A percentile compares a stretch with the other conserved stretches of the same genome.
phyloP scores from a whole-genome alignment of 2,329 filamentous ascomycete species.

The Fusarium lateritium region DNA sequence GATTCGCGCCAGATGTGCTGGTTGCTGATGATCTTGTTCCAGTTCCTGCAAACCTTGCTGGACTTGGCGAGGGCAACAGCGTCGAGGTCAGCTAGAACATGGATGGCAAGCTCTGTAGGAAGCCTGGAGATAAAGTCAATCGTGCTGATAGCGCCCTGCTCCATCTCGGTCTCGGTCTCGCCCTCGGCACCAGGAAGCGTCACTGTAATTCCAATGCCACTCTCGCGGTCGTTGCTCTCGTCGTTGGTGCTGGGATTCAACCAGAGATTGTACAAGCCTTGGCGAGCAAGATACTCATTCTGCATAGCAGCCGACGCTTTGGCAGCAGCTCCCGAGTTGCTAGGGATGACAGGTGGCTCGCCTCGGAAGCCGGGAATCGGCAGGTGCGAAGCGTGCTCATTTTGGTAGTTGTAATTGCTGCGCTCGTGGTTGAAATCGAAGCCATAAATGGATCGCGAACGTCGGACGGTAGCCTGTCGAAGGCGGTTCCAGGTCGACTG shows the following conservation, averaged over 20 bases:
- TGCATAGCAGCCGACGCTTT: constrained; percentile 73
- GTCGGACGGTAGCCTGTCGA: constrained; percentile 66
- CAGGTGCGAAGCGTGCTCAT: constrained; percentile 51
- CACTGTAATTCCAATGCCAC: constrained; percentile 74
- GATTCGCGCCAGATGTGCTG: constrained; percentile 76
- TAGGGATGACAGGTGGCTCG: constrained; percentile 73
- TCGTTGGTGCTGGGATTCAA: constrained; percentile 59
- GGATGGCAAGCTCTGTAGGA: constrained; percentile 71
- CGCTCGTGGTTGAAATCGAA: constrained; percentile 53
- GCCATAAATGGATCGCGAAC: constrained; percentile 63
- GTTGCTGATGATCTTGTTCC: constrained; percentile 64
- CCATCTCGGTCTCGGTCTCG: constrained; percentile 53
- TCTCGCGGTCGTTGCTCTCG: constrained; percentile 71
- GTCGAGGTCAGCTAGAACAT: constrained; percentile 71
- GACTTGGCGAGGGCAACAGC: constrained; percentile 65
- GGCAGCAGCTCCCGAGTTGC: constrained; percentile 71
- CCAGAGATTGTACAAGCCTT: constrained; percentile 59
- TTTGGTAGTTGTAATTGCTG: constrained; percentile 44
- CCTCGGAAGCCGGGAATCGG: constrained; percentile 65
- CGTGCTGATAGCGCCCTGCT: constrained; percentile 62
- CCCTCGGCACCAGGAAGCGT: constrained; percentile 59
- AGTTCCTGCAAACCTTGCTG: constrained; percentile 65
- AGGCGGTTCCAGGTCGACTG: constrained; percentile 65
- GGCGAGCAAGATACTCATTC: constrained; percentile 63
- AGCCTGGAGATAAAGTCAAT: constrained; percentile 71